A percentile compares a stretch with the other conserved stretches of the same genome.
phyloP scores from a whole-genome alignment of 2,329 filamentous ascomycete genomes.

The Talaromyces sp. region DNA sequence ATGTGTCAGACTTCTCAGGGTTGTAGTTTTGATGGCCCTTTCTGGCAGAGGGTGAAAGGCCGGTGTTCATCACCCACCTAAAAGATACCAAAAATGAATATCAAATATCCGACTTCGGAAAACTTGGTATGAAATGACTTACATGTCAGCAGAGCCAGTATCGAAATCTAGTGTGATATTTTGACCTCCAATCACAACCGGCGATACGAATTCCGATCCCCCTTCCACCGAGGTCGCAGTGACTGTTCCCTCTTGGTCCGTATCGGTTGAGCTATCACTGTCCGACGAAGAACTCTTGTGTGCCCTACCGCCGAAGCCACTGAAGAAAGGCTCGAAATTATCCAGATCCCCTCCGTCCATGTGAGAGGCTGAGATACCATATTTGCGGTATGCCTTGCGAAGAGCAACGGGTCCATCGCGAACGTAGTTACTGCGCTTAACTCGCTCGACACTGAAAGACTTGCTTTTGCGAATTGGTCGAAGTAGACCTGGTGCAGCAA shows the following conservation, averaged over 20 bases:
- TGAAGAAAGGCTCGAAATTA: constrained; percentile 36
- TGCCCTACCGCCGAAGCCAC: neutral
- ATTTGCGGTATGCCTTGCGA: constrained; percentile 70
- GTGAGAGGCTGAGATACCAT: constrained; percentile 52
- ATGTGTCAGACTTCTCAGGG: constrained; percentile 55
- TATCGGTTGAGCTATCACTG: constrained; percentile 14
- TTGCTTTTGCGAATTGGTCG: constrained; percentile 31
- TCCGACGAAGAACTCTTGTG: neutral
- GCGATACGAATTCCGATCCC: constrained; percentile 71
- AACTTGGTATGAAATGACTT: constrained; percentile 32
- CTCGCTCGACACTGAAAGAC: constrained; percentile 65
- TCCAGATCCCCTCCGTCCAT: constrained; percentile 42
- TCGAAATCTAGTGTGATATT: constrained; percentile 71
- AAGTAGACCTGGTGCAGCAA: constrained; percentile 35
- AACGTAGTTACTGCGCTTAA: constrained; percentile 58
- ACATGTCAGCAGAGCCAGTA: constrained; percentile 74
- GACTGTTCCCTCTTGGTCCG: constrained; percentile 58
- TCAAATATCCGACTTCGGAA: neutral
- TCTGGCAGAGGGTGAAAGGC: constrained; percentile 51
- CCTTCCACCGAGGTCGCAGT: constrained; percentile 65
- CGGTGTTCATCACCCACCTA: constrained; percentile 71
- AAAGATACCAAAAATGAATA: neutral
- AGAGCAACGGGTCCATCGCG: constrained; percentile 65
- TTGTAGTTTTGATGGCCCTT: constrained; percentile 60
- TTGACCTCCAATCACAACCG: constrained; percentile 71